A percentile compares a stretch with the other conserved stretches of the same genome.
Evolutionary conservation across 768 basidiomycete species (phyloP).

Genomic region (Daedaleopsis sinensis): DNA sequence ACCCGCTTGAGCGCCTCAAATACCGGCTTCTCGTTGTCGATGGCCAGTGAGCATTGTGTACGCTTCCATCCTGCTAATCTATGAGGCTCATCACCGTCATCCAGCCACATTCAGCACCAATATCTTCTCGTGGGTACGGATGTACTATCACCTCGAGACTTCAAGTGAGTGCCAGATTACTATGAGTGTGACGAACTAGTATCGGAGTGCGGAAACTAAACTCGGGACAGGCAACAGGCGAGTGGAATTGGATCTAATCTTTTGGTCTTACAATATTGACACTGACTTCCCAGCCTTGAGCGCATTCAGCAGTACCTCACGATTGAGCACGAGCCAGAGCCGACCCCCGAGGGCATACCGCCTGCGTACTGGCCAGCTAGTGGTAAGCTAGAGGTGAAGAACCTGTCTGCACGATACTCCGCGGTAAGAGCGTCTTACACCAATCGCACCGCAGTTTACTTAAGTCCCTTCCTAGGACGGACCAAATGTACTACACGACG

Average conservation of each 20-base stretch:
- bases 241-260: neutral
- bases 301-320: constrained; percentile 50
- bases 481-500: constrained; percentile 54
- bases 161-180: constrained; percentile 26
- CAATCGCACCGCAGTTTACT: too few species aligned
- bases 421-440: neutral
- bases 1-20: constrained; percentile 43
- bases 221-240: neutral
- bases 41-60: constrained; percentile 39
- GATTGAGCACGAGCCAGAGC: constrained; percentile 53
- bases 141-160: constrained; percentile 49
- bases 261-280: too few species aligned
- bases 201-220: neutral
- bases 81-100: too few species aligned
- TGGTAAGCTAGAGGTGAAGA: constrained; percentile 50
- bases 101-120: constrained; percentile 57
- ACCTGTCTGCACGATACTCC: constrained; percentile 51
- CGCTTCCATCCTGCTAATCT: neutral
- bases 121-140: constrained; percentile 57
- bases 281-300: constrained; percentile 37
- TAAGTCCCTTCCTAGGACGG: constrained; percentile 39
- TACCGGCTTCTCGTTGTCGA: constrained; percentile 43
- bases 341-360: constrained; percentile 43
- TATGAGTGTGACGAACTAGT: neutral
- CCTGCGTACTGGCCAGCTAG: constrained; percentile 66